Evolutionary conservation across 2,329 filamentous ascomycete genomes (phyloP), one percentile per base, ranked within the genome.

Genomic region (Fusarium sp.): DNA sequence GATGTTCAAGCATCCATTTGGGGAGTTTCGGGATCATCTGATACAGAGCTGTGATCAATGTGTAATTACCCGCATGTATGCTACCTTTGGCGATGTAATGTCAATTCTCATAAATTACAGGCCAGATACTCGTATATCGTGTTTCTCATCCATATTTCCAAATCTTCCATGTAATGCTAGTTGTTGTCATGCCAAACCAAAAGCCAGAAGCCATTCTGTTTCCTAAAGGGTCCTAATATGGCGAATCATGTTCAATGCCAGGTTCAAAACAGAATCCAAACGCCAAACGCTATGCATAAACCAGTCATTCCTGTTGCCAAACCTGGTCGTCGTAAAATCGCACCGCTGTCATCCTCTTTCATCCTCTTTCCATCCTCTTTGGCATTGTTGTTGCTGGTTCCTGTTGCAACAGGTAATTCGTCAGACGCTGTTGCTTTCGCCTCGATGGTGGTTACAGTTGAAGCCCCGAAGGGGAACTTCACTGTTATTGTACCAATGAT

Each of bases 401-500:
- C 72, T 6, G 82, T 83, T 63, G 81, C 72, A 7, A 51, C 39
- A 13, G 81, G 79, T 14, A 76, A 38, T 17, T 63, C 70, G 13
- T 63, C 67, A 20, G 70, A 66, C 48, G 62, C 69, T 39, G 78
- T 82, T 49, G 69, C 77, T 20, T 79, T 77, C 17, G 80, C 80
- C 11, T 77, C 78, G n/a, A 88, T 82, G 11, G 83, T 84, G 2
- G 84, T 83, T 7, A 84, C 82, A 20, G 82, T 80, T 3, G 82
- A 85, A 8, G 83, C 81, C 5, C 83, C 86, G 68, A 88, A 85
- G 1, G 87, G 87, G 60, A 83, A 84, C 11, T 78, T 72, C 31
- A 88, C 75, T 8, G 82, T 88, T 69, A 87, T 80, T 1, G 85
- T 85, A 24, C 83, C 82, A 47, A 88, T 81, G 10, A 85, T 81